Base-by-base conservation (phyloP, 257 asterid genomes). In the Lithospermum erythrorhizon region DNA sequence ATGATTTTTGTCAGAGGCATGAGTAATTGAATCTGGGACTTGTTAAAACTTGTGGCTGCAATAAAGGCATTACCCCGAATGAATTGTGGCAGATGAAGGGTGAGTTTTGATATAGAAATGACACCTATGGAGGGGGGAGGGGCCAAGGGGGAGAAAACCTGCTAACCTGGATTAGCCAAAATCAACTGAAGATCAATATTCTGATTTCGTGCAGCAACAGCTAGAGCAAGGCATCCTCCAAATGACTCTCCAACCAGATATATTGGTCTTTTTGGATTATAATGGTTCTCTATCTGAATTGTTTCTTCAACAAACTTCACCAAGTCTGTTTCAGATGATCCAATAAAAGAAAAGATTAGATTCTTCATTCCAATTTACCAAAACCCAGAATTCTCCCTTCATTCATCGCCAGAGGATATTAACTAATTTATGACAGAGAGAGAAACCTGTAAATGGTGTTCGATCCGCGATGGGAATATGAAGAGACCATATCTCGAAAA, bases 211-310 rank as follows among this genome's bases (percentile, higher is more conserved):
- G 96, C 82, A 68, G 96, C 97, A 80, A 90, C 83, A 64, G 90
- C 82, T 32, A 90, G 83, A 0, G 96, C 94, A 35, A 90, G 77
- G 75, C 95, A 84, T 69, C 76, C 94, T 56, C 97, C 96, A 52
- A 87, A 74, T 23, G 96, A 87, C 55, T 87, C 88, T 49, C 88
- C 97, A 59, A 87, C 76, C 32, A 90, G 86, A 78, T 90, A 90
- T 63, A 90, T 78, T 9, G 97, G 95, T 53, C 83, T 71, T 23
- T 72, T 73, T 27, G 85, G 94, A 27, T 73, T 69, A 53, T 69
- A 72, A 3, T 59, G 66, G 69, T 77, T 24, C 75, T 87, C 88
- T 18, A 56, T 62, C 66, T 69, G 78, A 51, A 84, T 84, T 22
- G 82, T 69, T 64, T 64, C 79, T 67, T 87, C 96, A 19, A 84